Percentiles rank a stretch among this genome's conserved stretches.
These are phyloP conservation scores for Porogramme epimiltina DNA, from an alignment of 1,284 basidiomycete species.

Conservation along the genomic window DNA sequence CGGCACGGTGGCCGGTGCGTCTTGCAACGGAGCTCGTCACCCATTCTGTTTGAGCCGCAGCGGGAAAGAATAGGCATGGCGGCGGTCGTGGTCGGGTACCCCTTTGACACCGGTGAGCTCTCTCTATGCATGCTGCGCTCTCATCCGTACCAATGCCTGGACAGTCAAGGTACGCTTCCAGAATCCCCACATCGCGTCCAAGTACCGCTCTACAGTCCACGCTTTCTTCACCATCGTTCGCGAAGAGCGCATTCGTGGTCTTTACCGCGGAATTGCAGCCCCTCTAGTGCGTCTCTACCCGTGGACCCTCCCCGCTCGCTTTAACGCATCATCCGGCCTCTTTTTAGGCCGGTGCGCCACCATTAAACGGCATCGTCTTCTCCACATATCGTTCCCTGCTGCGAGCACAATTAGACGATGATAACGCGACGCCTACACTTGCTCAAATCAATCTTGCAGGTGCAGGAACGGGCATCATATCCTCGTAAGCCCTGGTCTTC, in stretches of 20 bases:
- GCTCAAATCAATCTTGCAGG: slow-evolving; percentile 77
- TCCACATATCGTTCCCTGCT: slow-evolving; percentile 74
- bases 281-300: slow-evolving; percentile 55
- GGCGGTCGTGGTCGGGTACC: slow-evolving; percentile 67
- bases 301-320: neutral
- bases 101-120: slow-evolving; percentile 69
- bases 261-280: slow-evolving; percentile 74
- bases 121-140: neutral
- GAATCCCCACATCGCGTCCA: slow-evolving; percentile 53
- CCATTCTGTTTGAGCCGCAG: neutral
- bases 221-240: slow-evolving; percentile 65
- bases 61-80: slow-evolving; percentile 50
- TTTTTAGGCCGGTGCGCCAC: slow-evolving; percentile 61
- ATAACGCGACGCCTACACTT: slow-evolving; percentile 55
- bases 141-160: neutral
- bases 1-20: slow-evolving; percentile 66
- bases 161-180: slow-evolving; percentile 79
- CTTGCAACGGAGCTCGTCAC: neutral
- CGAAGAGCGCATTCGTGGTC: slow-evolving; percentile 65
- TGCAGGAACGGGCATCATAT: slow-evolving; percentile 73
- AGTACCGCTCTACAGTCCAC: slow-evolving; percentile 61
- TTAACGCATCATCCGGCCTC: too few relatives aligned
- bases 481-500: slow-evolving; percentile 55
- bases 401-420: slow-evolving; percentile 52
- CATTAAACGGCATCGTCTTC: slow-evolving; percentile 78